phyloP scores from a whole-genome alignment of 129 eudicot genomes.

The Flaveria trinervia region DNA sequence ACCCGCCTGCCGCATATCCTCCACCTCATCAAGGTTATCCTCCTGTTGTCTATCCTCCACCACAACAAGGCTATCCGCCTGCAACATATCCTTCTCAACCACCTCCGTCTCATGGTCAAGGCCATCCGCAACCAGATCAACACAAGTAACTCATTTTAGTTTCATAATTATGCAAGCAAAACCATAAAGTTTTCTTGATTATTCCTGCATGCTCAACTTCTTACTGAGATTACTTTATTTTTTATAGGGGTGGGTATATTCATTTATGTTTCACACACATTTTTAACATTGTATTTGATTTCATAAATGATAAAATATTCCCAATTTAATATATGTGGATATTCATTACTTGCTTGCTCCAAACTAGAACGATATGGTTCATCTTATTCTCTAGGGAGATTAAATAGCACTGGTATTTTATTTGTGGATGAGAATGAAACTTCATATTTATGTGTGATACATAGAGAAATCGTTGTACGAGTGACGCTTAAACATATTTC shows the following conservation, averaged over 20 bases:
- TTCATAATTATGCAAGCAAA: conserved; percentile 7
- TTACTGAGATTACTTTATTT: conserved; percentile 24
- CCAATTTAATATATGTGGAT: neutral
- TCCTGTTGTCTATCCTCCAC: conserved; percentile 22
- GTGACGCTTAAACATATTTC: too few species aligned
- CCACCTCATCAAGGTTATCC: conserved; percentile 35
- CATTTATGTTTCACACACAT: conserved; percentile 13
- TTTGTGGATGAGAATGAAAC: too few species aligned
- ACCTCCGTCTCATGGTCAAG: conserved; percentile 29
- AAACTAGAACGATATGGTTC: too few species aligned
- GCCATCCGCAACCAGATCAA: conserved; percentile 26
- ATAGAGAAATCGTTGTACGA: too few species aligned
- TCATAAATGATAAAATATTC: neutral
- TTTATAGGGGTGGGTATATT: conserved; percentile 7
- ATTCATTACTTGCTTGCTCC: neutral
- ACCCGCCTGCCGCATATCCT: conserved; percentile 27
- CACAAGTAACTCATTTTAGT: conserved; percentile 13
- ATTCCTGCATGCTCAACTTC: neutral
- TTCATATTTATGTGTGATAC: too few species aligned
- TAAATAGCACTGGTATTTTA: too few species aligned
- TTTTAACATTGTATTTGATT: conserved; percentile 1
- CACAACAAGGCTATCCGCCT: conserved; percentile 27
- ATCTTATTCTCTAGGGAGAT: too few species aligned
- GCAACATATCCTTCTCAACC: conserved; percentile 26
- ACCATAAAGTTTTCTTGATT: conserved; percentile 3